These are phyloP conservation scores for Nitzschia putrida DNA, from an alignment of 108 stramenopile species.

Conservation along the genomic window DNA sequence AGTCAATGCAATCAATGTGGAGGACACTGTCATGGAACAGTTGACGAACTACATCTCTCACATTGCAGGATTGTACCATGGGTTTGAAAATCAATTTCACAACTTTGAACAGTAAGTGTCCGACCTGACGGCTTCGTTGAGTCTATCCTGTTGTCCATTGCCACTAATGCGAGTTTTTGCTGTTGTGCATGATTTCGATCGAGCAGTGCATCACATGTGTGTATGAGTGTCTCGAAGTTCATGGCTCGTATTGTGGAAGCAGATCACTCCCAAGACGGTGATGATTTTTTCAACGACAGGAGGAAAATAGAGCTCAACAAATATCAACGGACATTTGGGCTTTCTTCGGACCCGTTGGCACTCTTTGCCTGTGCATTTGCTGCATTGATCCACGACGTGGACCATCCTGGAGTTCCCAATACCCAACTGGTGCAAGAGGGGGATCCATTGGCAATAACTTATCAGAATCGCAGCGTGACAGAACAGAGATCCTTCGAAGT, in stretches of 20 bases:
- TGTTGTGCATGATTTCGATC: too few species aligned
- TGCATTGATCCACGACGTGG: conserved; percentile 18
- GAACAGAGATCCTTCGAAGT: conserved; percentile 19
- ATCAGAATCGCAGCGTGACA: neutral
- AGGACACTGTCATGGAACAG: conserved; percentile 7
- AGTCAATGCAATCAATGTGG: neutral
- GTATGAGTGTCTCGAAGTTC: conserved; percentile 8
- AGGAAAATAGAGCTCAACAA: neutral
- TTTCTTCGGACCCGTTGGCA: conserved; percentile 6
- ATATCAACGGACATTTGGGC: conserved; percentile 5
- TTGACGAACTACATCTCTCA: neutral
- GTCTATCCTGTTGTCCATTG: too few species aligned
- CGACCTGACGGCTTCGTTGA: too few species aligned
- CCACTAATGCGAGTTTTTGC: too few species aligned
- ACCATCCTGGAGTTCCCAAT: conserved; percentile 21
- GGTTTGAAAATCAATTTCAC: conserved; percentile 11
- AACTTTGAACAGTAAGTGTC: conserved; percentile 11
- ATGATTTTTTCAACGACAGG: neutral
- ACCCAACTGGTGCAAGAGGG: conserved; percentile 8
- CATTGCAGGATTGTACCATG: conserved; percentile 3
- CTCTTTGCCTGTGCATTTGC: conserved; percentile 5
- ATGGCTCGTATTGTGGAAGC: conserved; percentile 9
- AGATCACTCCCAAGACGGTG: too few species aligned
- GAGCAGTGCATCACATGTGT: conserved; percentile 5
- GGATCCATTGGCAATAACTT: neutral